Base-by-base conservation (phyloP, 306 rosid genomes). In the Hippophae rhamnoides region DNA sequence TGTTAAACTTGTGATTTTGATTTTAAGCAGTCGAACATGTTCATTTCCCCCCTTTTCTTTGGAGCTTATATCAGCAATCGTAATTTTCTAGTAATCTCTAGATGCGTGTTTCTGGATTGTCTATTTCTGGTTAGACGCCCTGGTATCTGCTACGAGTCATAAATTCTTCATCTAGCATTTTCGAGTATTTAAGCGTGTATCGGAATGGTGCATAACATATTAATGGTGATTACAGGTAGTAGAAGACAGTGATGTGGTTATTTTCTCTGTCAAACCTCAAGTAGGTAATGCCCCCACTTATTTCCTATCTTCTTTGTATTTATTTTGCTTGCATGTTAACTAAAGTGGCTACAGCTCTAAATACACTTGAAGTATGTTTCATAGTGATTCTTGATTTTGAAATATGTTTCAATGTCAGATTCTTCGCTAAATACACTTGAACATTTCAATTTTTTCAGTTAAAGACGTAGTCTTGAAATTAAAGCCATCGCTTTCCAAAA, bases 251-350 rank as follows among this genome's bases (percentile, higher is more conserved):
- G 89, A 88, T 67, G 81, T 92, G 56, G 81, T 92, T 56, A 76
- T 92, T 69, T 85, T 92, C 72, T 81, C 99, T 13, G 93, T 92
- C 55, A 92, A 93, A 56, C 99, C 97, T 75, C 99, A 86, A 80
- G 79, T 2, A 31, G 38, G 38, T 31, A 31, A 31, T 31, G 38
- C 38, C 3, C 38, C 38, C 38, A 31, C 38, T 2, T 18, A 18
- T 18, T 31, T 31, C 38, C 38, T 31, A 2, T 1, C 38, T 4
- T 2, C 38, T 31, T 31, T 31, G 38, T 31, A 31, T 31, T 31
- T 31, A 31, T 31, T 31, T 31, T 31, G 38, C 38, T 31, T 31
- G 38, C 38, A 31, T 31, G 38, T 31, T 31, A 31, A 31, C 38
- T 31, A 31, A 31, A 31, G 38, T 77, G 58, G 84, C 97, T 88